Evolutionary conservation across 2,329 filamentous ascomycete genomes (phyloP).

Genomic region (Alternaria infectoria): DNA sequence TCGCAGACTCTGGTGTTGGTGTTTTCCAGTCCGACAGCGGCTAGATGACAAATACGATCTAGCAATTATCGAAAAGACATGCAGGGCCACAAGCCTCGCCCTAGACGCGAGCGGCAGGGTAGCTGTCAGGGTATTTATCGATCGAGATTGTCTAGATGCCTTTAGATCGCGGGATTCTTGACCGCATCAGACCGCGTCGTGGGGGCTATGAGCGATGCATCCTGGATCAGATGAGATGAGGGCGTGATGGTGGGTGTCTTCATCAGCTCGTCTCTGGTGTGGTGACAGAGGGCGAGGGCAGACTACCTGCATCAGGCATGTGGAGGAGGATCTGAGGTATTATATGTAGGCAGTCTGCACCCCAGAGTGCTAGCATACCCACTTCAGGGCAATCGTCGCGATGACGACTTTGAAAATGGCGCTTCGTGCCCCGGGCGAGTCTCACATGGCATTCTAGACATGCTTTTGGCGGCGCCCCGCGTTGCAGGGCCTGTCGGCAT

Average conservation of each 20-base stretch:
- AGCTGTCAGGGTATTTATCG: conserved; percentile 5
- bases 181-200: not conserved
- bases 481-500: conserved; percentile 11
- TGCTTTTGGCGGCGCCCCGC: conserved; percentile 13
- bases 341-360: conserved; percentile 22
- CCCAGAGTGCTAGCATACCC: conserved; percentile 23
- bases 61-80: conserved; percentile 1
- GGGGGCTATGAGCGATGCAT: not conserved
- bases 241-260: not conserved
- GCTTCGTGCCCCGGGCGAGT: no score
- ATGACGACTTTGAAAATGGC: conserved; percentile 13
- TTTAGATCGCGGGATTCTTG: conserved; percentile 1
- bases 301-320: conserved; percentile 1
- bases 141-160: conserved; percentile 6
- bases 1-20: not conserved
- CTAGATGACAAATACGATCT: conserved; percentile 11
- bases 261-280: not conserved
- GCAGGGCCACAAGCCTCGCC: conserved; percentile 10
- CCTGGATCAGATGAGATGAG: not conserved
- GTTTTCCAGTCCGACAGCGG: conserved; percentile 6
- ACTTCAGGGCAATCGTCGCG: conserved; percentile 6
- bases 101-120: conserved; percentile 2
- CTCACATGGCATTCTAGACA: conserved; percentile 10
- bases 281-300: not conserved
- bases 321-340: conserved; percentile 18